phyloP scores from a whole-genome alignment of 306 rosid species.

The Cicer yamashitae region DNA sequence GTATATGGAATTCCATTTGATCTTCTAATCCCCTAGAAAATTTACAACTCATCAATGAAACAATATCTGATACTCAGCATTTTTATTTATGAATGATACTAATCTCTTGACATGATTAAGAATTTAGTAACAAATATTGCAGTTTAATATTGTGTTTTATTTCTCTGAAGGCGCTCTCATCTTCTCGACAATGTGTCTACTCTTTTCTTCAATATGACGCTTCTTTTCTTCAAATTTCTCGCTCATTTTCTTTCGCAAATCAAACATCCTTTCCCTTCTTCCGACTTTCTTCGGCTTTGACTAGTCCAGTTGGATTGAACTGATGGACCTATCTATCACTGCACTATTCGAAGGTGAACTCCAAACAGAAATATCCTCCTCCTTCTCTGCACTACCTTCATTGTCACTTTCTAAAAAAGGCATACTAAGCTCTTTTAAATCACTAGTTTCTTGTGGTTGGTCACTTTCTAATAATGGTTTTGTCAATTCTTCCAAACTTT shows the following conservation, averaged over 20 bases:
- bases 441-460: slow-evolving; percentile 42
- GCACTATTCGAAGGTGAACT: slow-evolving; percentile 47
- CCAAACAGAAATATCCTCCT: slow-evolving; percentile 44
- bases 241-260: slow-evolving; percentile 77
- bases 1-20: slow-evolving; percentile 29
- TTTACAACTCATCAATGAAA: slow-evolving; percentile 39
- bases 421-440: slow-evolving; percentile 46
- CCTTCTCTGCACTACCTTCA: slow-evolving; percentile 44
- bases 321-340: slow-evolving; percentile 43
- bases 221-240: slow-evolving; percentile 91
- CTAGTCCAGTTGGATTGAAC: slow-evolving; percentile 55
- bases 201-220: slow-evolving; percentile 76
- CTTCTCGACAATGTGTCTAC: slow-evolving; percentile 80
- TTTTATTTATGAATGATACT: slow-evolving; percentile 39
- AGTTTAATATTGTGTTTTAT: slow-evolving; percentile 29
- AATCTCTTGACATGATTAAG: slow-evolving; percentile 32
- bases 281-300: slow-evolving; percentile 67
- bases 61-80: slow-evolving; percentile 31
- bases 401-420: slow-evolving; percentile 40
- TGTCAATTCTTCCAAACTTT: slow-evolving; percentile 52
- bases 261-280: slow-evolving; percentile 76
- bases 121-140: slow-evolving; percentile 35
- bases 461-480: slow-evolving; percentile 60
- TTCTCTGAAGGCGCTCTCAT: slow-evolving; percentile 75
- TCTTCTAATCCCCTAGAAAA: slow-evolving; percentile 36